Percentiles rank a stretch among this genome's conserved stretches.
These are phyloP conservation scores for Boechera retrofracta DNA, from an alignment of 345 rosid species.

Conservation along the genomic window DNA sequence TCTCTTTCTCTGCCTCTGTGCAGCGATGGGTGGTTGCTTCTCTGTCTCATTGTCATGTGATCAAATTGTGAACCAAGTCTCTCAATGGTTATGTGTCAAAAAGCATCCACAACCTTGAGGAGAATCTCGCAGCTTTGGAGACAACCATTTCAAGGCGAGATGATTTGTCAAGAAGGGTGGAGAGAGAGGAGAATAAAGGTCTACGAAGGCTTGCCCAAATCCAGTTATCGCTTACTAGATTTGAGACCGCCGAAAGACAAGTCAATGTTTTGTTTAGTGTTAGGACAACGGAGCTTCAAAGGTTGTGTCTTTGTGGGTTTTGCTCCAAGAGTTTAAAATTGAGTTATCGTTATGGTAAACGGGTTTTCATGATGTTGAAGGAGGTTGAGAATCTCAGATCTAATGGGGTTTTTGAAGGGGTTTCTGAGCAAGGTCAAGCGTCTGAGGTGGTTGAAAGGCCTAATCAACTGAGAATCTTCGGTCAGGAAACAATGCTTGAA, in stretches of 20 bases:
- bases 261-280: not conserved
- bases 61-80: not conserved
- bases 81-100: not conserved
- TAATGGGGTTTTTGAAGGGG: too few species aligned
- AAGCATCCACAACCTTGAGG: slow-evolving; percentile 1
- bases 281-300: not conserved
- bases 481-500: slow-evolving; percentile 1
- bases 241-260: not conserved
- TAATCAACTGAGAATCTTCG: too few species aligned
- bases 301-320: slow-evolving; percentile 22
- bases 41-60: not conserved
- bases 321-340: slow-evolving; percentile 8
- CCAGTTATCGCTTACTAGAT: slow-evolving; percentile 14
- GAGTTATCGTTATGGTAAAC: too few species aligned
- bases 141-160: not conserved
- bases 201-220: not conserved
- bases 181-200: slow-evolving; percentile 10
- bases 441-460: too few species aligned
- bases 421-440: too few species aligned
- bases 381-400: too few species aligned
- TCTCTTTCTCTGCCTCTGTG: not conserved
- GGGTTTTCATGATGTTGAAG: too few species aligned
- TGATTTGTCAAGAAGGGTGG: slow-evolving; percentile 21
- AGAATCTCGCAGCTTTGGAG: not conserved
- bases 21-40: slow-evolving; percentile 20